Base-by-base conservation (phyloP, 306 rosid species). In the Abrus precatorius region DNA sequence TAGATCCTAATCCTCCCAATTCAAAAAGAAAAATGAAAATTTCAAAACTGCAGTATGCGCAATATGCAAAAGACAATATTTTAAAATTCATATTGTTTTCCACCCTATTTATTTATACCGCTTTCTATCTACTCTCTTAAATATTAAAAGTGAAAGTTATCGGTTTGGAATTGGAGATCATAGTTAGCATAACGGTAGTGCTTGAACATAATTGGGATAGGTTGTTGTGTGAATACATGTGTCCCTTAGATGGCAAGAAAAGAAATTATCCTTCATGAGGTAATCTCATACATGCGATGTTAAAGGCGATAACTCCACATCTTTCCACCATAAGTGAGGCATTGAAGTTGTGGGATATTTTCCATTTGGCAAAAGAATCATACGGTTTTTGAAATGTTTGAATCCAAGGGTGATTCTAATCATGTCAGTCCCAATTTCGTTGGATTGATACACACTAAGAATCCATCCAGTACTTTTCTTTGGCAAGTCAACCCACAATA, bases 161-260 rank as follows among this genome's bases (percentile, higher is more conserved):
- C 1, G 34, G 6, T 36, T 33, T 32, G 72, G 44, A 72, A 72
- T 6, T 47, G 73, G 74, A 72, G 72, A 61, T 71, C 4, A 77
- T 20, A 20, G 20, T 20, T 20, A 20, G 34, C 48, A 59, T 10
- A 43, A 29, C 28, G 20, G 48, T 56, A 41, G 82, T 55, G 69
- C 6, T 56, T 55, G 54, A 40, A 76, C 45, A 72, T 74, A 50
- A 82, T 74, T 44, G 80, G 70, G 72, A 78, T 59, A 56, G 49
- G 30, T 83, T 69, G 70, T 48, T 50, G 79, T 61, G 85, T 36
- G 77, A 43, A 69, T 69, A 29, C 10, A 32, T 56, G 68, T 76
- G 72, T 85, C 20, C 85, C 89, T 86, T 85, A 33, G 83, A 74
- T 76, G 69, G 57, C 64, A 84, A 83, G 85, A 83, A 88, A 88